phyloP scores from a whole-genome alignment of 2,329 filamentous ascomycete genomes.

The Alternaria burnsii region DNA sequence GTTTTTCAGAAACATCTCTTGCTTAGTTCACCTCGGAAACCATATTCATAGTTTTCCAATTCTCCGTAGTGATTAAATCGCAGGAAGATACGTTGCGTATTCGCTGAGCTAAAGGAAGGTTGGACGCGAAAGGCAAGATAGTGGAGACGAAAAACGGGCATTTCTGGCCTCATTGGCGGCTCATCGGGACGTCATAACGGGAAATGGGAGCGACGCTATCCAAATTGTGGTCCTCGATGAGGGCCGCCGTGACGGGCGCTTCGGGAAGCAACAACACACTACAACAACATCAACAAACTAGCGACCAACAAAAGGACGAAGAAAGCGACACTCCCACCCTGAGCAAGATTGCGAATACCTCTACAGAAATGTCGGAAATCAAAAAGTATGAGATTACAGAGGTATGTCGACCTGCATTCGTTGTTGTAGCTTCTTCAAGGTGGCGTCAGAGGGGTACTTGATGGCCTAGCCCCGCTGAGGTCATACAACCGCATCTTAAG shows the following conservation, averaged over 20 bases:
- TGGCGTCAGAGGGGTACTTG: constrained; percentile 38
- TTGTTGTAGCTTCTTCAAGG: constrained; percentile 1
- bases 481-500: constrained; percentile 20
- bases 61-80: not conserved
- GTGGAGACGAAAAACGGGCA: constrained; percentile 6
- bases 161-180: constrained; percentile 23
- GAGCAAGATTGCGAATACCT: constrained; percentile 19
- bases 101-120: constrained; percentile 7
- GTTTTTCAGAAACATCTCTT: not conserved
- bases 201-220: constrained; percentile 43
- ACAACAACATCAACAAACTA: constrained; percentile 22
- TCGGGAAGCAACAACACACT: constrained; percentile 20
- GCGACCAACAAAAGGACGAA: constrained; percentile 21
- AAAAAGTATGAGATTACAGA: constrained; percentile 49
- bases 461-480: constrained; percentile 29
- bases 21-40: not conserved
- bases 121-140: constrained; percentile 5
- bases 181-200: constrained; percentile 41
- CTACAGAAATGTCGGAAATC: constrained; percentile 36
- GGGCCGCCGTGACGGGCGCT: constrained; percentile 27
- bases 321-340: constrained; percentile 26
- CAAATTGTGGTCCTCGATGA: constrained; percentile 45
- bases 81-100: constrained; percentile 1
- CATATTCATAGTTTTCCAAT: not conserved
- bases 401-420: constrained; percentile 35